Conservation (phyloP, 2,329 filamentous ascomycete species). For the Xylariaceae sp. region DNA sequence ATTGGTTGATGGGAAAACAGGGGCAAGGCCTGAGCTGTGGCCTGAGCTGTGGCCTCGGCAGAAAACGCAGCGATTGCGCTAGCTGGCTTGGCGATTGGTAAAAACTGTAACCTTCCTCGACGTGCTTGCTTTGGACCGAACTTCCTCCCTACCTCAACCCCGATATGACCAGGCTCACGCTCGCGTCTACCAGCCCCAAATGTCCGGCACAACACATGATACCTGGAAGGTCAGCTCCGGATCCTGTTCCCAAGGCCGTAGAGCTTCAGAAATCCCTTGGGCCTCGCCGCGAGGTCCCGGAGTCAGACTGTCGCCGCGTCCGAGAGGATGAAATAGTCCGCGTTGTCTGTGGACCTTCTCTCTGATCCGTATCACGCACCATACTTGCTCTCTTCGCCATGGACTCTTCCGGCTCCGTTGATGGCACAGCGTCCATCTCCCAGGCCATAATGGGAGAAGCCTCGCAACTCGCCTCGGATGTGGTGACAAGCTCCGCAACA, state of each 20-base stretch:
- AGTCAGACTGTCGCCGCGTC: constrained; percentile 3
- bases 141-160: too few relatives aligned
- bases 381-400: constrained; percentile 3
- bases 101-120: too few relatives aligned
- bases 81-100: too few relatives aligned
- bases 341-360: constrained; percentile 3
- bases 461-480: constrained; percentile 18
- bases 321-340: constrained; percentile 15
- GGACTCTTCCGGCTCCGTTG: constrained; percentile 5
- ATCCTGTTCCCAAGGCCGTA: constrained; percentile 6
- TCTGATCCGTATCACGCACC: not conserved
- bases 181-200: constrained; percentile 9
- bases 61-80: too few relatives aligned
- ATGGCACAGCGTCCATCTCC: too few relatives aligned
- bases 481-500: constrained; percentile 16
- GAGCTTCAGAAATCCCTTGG: not conserved
- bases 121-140: too few relatives aligned
- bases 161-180: too few relatives aligned
- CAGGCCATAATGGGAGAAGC: too few relatives aligned
- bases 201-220: constrained; percentile 9
- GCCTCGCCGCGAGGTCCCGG: constrained; percentile 2
- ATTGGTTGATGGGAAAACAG: too few relatives aligned
- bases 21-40: too few relatives aligned
- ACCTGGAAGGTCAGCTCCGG: constrained; percentile 7
- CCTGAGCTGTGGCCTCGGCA: too few relatives aligned